phyloP scores from a whole-genome alignment of 2,329 filamentous ascomycete species.

The Metarhizium anisopliae region DNA sequence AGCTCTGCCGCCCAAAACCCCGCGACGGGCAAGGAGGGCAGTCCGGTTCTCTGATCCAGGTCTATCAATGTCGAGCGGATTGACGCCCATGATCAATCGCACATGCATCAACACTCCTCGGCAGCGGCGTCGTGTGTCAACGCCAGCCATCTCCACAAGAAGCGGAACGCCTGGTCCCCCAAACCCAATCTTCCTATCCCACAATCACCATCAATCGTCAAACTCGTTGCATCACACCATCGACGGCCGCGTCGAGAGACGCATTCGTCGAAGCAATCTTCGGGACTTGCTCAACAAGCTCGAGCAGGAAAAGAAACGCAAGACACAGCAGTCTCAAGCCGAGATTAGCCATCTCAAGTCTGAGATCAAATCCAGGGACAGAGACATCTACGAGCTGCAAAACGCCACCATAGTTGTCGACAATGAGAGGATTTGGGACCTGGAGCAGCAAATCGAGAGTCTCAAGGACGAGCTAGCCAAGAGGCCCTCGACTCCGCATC shows the following conservation, averaged over 20 bases:
- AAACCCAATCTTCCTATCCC: slow-evolving; percentile 13
- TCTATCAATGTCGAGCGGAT: slow-evolving; percentile 36
- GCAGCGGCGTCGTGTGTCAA: slow-evolving; percentile 35
- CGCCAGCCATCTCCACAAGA: slow-evolving; percentile 20
- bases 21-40: slow-evolving; percentile 30
- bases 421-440: slow-evolving; percentile 33
- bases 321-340: slow-evolving; percentile 26
- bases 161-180: slow-evolving; percentile 6
- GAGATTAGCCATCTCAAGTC: slow-evolving; percentile 41
- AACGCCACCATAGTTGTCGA: slow-evolving; percentile 42
- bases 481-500: slow-evolving; percentile 8
- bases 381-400: slow-evolving; percentile 43
- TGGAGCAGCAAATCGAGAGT: slow-evolving; percentile 29
- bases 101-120: slow-evolving; percentile 33
- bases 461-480: slow-evolving; percentile 25
- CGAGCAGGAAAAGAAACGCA: slow-evolving; percentile 34
- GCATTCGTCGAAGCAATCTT: slow-evolving; percentile 45
- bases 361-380: slow-evolving; percentile 40
- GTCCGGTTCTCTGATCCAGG: slow-evolving; percentile 54
- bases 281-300: slow-evolving; percentile 51
- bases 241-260: slow-evolving; percentile 47
- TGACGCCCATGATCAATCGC: slow-evolving; percentile 50
- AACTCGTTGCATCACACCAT: slow-evolving; percentile 44
- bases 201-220: slow-evolving; percentile 20
- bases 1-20: slow-evolving; percentile 17